Evolutionary conservation across 805 yeast species (phyloP).

Genomic region (Yamadazyma scolyti): DNA sequence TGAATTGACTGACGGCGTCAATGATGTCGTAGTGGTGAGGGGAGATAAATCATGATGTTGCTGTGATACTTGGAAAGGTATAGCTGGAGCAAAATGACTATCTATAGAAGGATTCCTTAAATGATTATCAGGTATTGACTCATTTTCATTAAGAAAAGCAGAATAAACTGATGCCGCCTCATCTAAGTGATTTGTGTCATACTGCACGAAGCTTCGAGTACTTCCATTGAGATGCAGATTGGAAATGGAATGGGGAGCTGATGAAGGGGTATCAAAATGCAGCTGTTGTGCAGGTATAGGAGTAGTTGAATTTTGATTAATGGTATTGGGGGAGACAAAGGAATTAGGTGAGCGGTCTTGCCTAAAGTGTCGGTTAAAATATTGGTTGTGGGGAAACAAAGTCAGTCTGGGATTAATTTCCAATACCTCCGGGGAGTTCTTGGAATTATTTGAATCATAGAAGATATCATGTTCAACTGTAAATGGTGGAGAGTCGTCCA

Average conservation of each 20-base stretch:
- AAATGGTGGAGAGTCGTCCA: constrained; percentile 36
- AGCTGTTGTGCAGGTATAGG: constrained; percentile 1
- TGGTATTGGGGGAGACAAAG: constrained; percentile 4
- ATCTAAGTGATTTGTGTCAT: neutral
- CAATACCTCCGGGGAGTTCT: neutral
- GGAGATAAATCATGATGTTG: constrained; percentile 32
- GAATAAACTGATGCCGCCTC: constrained; percentile 10
- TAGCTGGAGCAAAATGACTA: constrained; percentile 10
- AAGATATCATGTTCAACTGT: constrained; percentile 30
- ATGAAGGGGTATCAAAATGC: constrained; percentile 8
- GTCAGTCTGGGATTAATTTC: constrained; percentile 6
- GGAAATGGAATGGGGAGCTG: constrained; percentile 1
- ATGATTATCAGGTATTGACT: constrained; percentile 9
- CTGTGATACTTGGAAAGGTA: constrained; percentile 4
- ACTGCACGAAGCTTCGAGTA: neutral
- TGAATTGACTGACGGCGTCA: constrained; percentile 38
- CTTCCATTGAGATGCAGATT: neutral
- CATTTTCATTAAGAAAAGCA: constrained; percentile 10
- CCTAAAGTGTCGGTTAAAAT: constrained; percentile 5
- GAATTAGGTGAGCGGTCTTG: constrained; percentile 2
- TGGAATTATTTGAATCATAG: constrained; percentile 14
- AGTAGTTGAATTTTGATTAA: constrained; percentile 1
- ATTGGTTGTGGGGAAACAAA: constrained; percentile 12
- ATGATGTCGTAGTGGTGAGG: constrained; percentile 40
- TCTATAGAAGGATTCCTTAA: constrained; percentile 13